phyloP scores from a whole-genome alignment of 1,284 basidiomycete genomes.

The Rhodotorula sp. region DNA sequence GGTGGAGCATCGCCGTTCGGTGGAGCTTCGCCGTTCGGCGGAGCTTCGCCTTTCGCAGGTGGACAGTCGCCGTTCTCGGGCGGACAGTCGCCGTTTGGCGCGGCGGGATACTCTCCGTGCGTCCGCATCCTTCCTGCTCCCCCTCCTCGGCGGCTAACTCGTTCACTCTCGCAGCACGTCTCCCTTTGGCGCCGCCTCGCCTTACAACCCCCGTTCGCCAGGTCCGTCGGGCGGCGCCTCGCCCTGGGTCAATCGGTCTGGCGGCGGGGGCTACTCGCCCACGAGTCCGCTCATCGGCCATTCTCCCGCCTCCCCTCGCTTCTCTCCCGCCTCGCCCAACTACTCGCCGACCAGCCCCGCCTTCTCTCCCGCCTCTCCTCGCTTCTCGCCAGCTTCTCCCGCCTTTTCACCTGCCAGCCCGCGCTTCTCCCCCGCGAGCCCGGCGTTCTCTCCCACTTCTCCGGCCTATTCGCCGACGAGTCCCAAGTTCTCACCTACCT shows the following conservation, averaged over 20 bases:
- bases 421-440: conserved; percentile 40
- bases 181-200: conserved; percentile 19
- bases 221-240: conserved; percentile 42
- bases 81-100: conserved; percentile 11
- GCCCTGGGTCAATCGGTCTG: conserved; percentile 47
- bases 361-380: conserved; percentile 14
- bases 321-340: conserved; percentile 45
- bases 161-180: conserved; percentile 2
- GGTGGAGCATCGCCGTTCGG: conserved; percentile 43
- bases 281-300: conserved; percentile 54
- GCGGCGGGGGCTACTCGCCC: conserved; percentile 60
- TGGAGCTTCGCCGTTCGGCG: conserved; percentile 48
- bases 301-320: conserved; percentile 30
- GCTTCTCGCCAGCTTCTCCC: conserved; percentile 48
- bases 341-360: conserved; percentile 76
- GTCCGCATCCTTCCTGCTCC: background rate
- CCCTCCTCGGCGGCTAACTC: fast-evolving
- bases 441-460: conserved; percentile 1
- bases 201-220: conserved; percentile 32
- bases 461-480: conserved; percentile 24
- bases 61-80: conserved; percentile 68
- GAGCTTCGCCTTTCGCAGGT: conserved; percentile 57
- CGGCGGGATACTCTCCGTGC: conserved; percentile 6
- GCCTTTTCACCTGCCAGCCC: conserved; percentile 60
- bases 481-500: conserved; percentile 11